These are phyloP conservation scores for Abelmoschus esculentus DNA, from an alignment of 345 rosid species.

Conservation along the genomic window DNA sequence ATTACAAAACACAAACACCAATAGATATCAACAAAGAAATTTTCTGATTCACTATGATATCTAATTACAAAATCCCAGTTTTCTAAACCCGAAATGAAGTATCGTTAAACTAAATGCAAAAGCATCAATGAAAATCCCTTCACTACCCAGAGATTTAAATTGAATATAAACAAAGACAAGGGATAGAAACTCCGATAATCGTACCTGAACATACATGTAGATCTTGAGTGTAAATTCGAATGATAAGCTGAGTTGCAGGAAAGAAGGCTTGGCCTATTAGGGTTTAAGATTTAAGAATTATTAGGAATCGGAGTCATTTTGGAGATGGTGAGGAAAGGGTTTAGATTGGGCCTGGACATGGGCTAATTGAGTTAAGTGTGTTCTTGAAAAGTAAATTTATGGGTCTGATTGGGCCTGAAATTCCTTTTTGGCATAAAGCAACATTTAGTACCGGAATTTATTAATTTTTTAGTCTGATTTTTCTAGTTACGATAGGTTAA, in stretches of 20 bases:
- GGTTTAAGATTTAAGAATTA: neutral
- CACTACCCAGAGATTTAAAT: neutral
- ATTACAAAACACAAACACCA: neutral
- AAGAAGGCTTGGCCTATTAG: neutral
- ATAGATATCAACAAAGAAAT: neutral
- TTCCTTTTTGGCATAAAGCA: neutral
- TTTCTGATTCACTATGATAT: neutral
- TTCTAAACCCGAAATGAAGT: neutral
- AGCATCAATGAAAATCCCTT: no score
- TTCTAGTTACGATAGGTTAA: no score
- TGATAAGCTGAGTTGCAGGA: neutral
- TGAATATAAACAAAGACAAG: neutral
- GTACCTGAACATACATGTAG: conserved; percentile 11
- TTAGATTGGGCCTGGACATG: neutral
- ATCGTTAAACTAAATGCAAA: neutral
- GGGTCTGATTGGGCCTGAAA: neutral
- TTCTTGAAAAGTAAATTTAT: neutral
- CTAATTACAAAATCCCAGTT: neutral
- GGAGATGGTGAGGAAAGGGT: neutral
- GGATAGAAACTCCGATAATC: neutral
- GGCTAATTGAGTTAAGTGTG: neutral
- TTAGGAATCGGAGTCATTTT: neutral
- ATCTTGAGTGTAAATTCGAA: neutral
- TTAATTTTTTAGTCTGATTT: no score
- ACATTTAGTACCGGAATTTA: no score